Evolutionary conservation across 306 rosid genomes (phyloP), one percentile per base, ranked within the genome.

Genomic region (Quercus robur): DNA sequence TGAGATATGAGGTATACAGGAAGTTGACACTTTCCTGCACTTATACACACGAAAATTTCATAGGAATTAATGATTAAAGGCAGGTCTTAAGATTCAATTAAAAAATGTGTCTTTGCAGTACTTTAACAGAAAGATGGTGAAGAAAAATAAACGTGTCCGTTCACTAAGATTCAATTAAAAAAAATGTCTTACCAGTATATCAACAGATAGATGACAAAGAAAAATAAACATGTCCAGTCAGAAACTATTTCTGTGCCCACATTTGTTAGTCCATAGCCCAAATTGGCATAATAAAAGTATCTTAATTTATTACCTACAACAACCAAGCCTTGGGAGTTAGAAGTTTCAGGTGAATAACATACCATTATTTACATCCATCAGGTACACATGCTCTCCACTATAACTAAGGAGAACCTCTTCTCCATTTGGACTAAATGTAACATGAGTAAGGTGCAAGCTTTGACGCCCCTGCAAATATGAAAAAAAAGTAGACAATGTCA

Each of bases 321-420:
- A 38, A 38, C 46, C 46, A 38, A 38, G 46, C 46, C 46, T 38
- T 38, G 46, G 67, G 75, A 73, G 59, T 61, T 56, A 83, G 76
- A 25, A 61, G 31, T 76, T 67, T 51, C 31, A 69, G 51, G 73
- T 30, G 49, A 55, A 74, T 73, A 17, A 74, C 80, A 76, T 90
- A 96, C 99, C 95, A 64, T 83, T 86, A 89, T 90, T 88, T 66
- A 88, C 90, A 81, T 96, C 88, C 97, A 96, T 93, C 87, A 96
- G 81, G 84, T 93, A 96, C 70, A 87, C 97, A 78, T 96, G 98
- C 84, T 93, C 98, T 85, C 99, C 99, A 85, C 99, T 93, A 80
- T 93, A 96, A 87, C 97, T 93, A 74, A 96, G 98, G 75, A 96
- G 97, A 87, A 96, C 97, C 90, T 96, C 98, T 55, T 86, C 90